Percentiles rank a stretch among this genome's conserved stretches.
These are phyloP conservation scores for Kwoniella dendrophila DNA, from an alignment of 768 basidiomycete genomes.

Conservation along the genomic window DNA sequence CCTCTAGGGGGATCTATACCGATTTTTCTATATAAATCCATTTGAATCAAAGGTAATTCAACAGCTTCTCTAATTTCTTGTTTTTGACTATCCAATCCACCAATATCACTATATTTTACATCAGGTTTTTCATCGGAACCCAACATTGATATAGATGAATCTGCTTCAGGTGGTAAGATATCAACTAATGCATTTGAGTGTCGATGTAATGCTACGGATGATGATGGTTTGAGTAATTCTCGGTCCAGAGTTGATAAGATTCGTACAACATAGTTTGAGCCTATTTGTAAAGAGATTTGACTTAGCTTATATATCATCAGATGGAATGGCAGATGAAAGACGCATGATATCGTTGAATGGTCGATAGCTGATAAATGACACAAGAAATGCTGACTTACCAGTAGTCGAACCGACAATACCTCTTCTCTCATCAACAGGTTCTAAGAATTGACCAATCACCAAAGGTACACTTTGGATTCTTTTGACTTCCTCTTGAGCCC, in stretches of 20 bases:
- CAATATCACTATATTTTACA: slow-evolving; percentile 89
- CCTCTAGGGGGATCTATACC: slow-evolving; percentile 98
- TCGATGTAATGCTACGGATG: slow-evolving; percentile 96
- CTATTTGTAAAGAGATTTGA: slow-evolving; percentile 51
- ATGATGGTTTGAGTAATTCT: slow-evolving; percentile 93
- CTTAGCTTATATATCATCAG: too few relatives aligned
- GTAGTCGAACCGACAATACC: slow-evolving; percentile 98
- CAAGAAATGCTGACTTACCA: slow-evolving; percentile 37
- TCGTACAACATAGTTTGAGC: slow-evolving; percentile 96
- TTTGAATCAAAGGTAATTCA: slow-evolving; percentile 79
- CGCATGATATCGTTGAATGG: too few relatives aligned
- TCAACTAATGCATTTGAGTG: slow-evolving; percentile 99
- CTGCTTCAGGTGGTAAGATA: slow-evolving; percentile 96
- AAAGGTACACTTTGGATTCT: slow-evolving; percentile 98
- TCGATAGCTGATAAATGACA: background rate
- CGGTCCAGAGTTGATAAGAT: slow-evolving; percentile 96
- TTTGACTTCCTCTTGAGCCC: slow-evolving; percentile 99
- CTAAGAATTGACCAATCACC: slow-evolving; percentile 98
- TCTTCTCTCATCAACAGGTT: slow-evolving; percentile 96
- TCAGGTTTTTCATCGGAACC: slow-evolving; percentile 93
- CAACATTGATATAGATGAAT: slow-evolving; percentile 94
- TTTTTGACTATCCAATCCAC: slow-evolving; percentile 96
- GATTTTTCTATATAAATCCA: slow-evolving; percentile 98
- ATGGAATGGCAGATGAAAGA: too few relatives aligned
- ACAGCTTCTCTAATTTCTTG: slow-evolving; percentile 99